Base-by-base conservation (phyloP, 73 alveolate species). In the Tetrahymena thermophila region DNA sequence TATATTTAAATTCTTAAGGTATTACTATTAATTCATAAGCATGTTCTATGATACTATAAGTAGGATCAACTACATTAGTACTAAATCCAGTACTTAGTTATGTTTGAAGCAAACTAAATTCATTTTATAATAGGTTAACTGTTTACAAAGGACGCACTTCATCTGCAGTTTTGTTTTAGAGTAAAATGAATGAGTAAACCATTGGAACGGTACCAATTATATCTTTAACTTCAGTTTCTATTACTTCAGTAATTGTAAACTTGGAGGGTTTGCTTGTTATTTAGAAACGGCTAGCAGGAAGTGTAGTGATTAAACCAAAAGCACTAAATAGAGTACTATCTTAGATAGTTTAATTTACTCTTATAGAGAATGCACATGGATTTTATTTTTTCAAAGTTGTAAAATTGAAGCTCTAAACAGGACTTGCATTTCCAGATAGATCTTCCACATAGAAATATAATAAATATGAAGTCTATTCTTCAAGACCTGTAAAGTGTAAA, bases 1-100 rank as follows among this genome's bases (percentile, higher is more conserved):
- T 94, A 43, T 94, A 94, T 25, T 94, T 94, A 43, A 94, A 94
- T 43, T 94, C 96, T 84, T 94, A 85, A 31, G 96, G 96, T 43
- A 85, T 43, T 21, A 85, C 96, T n/a, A 38, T 85, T 19, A 56
- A 40, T 43, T 83, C 94, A 84, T 85, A 84, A 21, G 96, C 96
- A 16, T 94, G 93, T 19, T 85, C 83, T 43, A 94, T 85, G 6
- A 94, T 40, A 3, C 85, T 94, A 14, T 94, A 43, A 42, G 83
- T 94, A 23, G 56, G 35, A 34, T 85, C 94, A 25, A 94, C 85
- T 56, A 85, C 94, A 85, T 94, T 94, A 14, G 56, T 71, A 25
- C 37, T 19, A 28, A n/a, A 28, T 3, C 89, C 89, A n/a, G 37
- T 19, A n/a, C 89, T 71, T 13, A 71, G 37, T 94, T 94, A 94